Evolutionary conservation across 192 early-diverging fungal genomes (phyloP), one percentile per base, ranked within the genome.

Genomic region (Entomortierella beljakovae): DNA sequence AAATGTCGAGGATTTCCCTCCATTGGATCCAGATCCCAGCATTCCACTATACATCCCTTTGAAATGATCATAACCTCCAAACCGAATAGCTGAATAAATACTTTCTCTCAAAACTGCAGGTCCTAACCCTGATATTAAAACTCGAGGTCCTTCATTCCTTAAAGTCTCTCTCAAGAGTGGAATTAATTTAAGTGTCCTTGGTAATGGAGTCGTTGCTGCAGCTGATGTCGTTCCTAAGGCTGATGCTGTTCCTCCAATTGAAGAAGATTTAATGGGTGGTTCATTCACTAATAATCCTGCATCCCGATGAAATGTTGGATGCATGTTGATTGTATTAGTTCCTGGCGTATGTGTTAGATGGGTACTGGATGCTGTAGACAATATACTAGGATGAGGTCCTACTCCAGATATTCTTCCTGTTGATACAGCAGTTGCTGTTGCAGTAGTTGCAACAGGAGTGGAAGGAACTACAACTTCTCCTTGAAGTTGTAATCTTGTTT

Each of bases 61-160:
- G 63, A 82, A 82, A 3, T 64, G 43, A 28, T 82, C 81, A 35
- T 82, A 82, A 50, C 71, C 70, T 18, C 81, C 81, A 5, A 82
- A 40, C 16, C 81, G 72, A 46, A 82, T 82, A 1, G 81, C 77
- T 7, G 81, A 82, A 51, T 82, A 82, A 11, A 75, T 52, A 56
- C 81, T 70, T 28, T 82, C 81, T 20, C 81, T 34, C 48, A 82
- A 43, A 6, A 82, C 68, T 6, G 72, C 71, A 1, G 81, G 61
- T 13, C 57, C 72, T 15, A 82, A 43, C 33, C 81, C 81, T 37
- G 71, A 56, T 29, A 76, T 20, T 43, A 82, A 74, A 6, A 75
- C 71, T 25, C 60, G 29, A 8, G 81, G 71, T 0, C 81, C 81
- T 49, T 82, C 81, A 10, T 46, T 64, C 26, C 67, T 53, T 8